A percentile compares a stretch with the other conserved stretches of the same genome.
phyloP scores from a whole-genome alignment of 2,329 filamentous ascomycete genomes.

The Colletotrichum falcatum region DNA sequence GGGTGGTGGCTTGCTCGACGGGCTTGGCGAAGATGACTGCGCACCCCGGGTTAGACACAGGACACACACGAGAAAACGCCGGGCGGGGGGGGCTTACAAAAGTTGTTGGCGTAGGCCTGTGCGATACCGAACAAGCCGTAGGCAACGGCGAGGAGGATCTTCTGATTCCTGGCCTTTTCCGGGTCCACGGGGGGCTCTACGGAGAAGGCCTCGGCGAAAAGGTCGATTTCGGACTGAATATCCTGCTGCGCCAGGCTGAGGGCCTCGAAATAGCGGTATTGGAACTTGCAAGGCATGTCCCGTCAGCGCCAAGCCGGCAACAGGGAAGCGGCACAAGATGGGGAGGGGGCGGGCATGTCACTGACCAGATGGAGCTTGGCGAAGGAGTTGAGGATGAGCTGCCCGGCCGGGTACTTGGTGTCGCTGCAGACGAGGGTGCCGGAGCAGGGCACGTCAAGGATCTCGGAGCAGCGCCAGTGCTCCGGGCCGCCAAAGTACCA shows the following conservation, averaged over 20 bases:
- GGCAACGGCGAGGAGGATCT: slow-evolving; percentile 14
- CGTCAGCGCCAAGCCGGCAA: background rate
- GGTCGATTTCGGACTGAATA: slow-evolving; percentile 25
- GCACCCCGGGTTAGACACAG: background rate
- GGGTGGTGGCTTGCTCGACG: background rate
- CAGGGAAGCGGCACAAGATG: fast-evolving
- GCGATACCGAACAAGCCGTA: slow-evolving; percentile 18
- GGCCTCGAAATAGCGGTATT: slow-evolving; percentile 24
- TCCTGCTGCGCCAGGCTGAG: slow-evolving; percentile 10
- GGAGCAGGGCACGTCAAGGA: slow-evolving; percentile 27
- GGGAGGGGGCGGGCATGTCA: background rate
- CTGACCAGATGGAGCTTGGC: slow-evolving; percentile 26
- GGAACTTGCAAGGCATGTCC: slow-evolving; percentile 21
- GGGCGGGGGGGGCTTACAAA: slow-evolving; percentile 10
- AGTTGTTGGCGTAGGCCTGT: slow-evolving; percentile 20
- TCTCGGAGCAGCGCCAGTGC: slow-evolving; percentile 17
- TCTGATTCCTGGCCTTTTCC: background rate
- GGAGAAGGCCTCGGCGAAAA: slow-evolving; percentile 13
- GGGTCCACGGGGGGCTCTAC: background rate
- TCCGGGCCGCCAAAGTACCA: slow-evolving; percentile 24
- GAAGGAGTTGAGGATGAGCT: slow-evolving; percentile 27
- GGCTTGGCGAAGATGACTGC: slow-evolving; percentile 11
- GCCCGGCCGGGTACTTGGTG: slow-evolving; percentile 17
- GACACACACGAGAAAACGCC: no score
- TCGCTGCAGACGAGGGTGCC: background rate